Percentiles rank a stretch among this genome's conserved stretches.
Conservation (phyloP, 495 filamentous ascomycete species). For the Aspergillus steynii region DNA sequence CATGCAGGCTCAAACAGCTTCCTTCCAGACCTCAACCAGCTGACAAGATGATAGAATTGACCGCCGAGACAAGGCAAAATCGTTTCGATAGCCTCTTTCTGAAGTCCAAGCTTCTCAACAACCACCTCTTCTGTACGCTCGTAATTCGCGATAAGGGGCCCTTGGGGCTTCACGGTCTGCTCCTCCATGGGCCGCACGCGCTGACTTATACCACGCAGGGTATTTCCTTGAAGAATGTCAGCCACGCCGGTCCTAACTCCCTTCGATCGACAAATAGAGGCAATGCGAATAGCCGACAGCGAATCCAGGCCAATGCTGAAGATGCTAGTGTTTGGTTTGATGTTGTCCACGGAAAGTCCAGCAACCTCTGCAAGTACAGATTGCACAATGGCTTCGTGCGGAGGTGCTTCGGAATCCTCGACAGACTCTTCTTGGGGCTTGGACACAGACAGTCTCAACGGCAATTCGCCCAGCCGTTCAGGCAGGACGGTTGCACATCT, state of each 20-base stretch:
- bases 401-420: slow-evolving; percentile 8
- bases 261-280: slow-evolving; percentile 61
- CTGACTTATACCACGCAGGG: slow-evolving; percentile 57
- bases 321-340: slow-evolving; percentile 65
- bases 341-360: slow-evolving; percentile 56
- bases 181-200: slow-evolving; percentile 19
- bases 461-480: slow-evolving; percentile 22
- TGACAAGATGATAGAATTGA: slow-evolving; percentile 69
- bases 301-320: slow-evolving; percentile 90
- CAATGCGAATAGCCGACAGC: slow-evolving; percentile 78
- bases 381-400: slow-evolving; percentile 54
- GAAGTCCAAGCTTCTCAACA: slow-evolving; percentile 34
- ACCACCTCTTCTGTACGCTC: slow-evolving; percentile 29
- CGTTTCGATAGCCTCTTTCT: slow-evolving; percentile 46
- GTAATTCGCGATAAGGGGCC: slow-evolving; percentile 20
- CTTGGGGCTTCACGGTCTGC: slow-evolving; percentile 10
- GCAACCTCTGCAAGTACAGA: slow-evolving; percentile 65
- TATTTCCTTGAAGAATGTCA: slow-evolving; percentile 65
- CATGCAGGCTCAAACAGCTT: slow-evolving; percentile 65
- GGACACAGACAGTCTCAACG: slow-evolving; percentile 12
- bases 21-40: slow-evolving; percentile 64
- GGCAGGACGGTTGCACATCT: slow-evolving; percentile 26
- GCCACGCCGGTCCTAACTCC: slow-evolving; percentile 60
- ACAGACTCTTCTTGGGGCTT: neutral
- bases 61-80: slow-evolving; percentile 66